Percentiles rank a stretch among this genome's conserved stretches.
Evolutionary conservation across 345 rosid genomes (phyloP).

Genomic region (Turritis glabra): DNA sequence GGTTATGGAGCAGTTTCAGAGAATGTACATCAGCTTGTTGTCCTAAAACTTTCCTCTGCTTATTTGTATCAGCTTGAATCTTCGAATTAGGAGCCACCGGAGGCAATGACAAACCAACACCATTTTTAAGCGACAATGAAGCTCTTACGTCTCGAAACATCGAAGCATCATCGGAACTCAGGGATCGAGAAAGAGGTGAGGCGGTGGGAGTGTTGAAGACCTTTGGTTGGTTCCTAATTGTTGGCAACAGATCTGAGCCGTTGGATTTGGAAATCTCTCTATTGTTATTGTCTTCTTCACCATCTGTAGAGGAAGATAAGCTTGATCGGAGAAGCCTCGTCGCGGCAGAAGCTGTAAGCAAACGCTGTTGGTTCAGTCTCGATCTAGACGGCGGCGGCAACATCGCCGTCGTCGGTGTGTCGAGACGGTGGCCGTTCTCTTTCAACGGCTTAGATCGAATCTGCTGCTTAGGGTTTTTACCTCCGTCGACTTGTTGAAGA

Average conservation of each 20-base stretch:
- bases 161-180: slow-evolving; percentile 30
- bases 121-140: slow-evolving; percentile 35
- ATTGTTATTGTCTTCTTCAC: slow-evolving; percentile 18
- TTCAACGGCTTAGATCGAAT: slow-evolving; percentile 37
- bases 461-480: slow-evolving; percentile 20
- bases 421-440: slow-evolving; percentile 36
- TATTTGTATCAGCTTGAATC: slow-evolving; percentile 43
- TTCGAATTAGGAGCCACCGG: slow-evolving; percentile 54
- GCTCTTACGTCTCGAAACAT: slow-evolving; percentile 36
- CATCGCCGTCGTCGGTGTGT: slow-evolving; percentile 31
- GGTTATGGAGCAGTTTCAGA: slow-evolving; percentile 68
- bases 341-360: slow-evolving; percentile 52
- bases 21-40: slow-evolving; percentile 67
- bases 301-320: slow-evolving; percentile 28
- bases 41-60: slow-evolving; percentile 45
- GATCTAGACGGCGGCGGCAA: slow-evolving; percentile 39
- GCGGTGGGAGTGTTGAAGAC: slow-evolving; percentile 14
- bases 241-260: slow-evolving; percentile 25
- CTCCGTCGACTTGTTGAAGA: slow-evolving; percentile 31
- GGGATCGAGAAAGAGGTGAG: slow-evolving; percentile 33
- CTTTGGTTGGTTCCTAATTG: slow-evolving; percentile 10
- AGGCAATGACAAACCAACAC: slow-evolving; percentile 54
- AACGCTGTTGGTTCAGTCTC: slow-evolving; percentile 30
- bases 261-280: slow-evolving; percentile 12
- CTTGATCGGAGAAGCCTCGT: slow-evolving; percentile 61